A percentile compares a stretch with the other conserved stretches of the same genome.
Conservation (phyloP, 305 asterid species). For the Fraxinus nigra region DNA sequence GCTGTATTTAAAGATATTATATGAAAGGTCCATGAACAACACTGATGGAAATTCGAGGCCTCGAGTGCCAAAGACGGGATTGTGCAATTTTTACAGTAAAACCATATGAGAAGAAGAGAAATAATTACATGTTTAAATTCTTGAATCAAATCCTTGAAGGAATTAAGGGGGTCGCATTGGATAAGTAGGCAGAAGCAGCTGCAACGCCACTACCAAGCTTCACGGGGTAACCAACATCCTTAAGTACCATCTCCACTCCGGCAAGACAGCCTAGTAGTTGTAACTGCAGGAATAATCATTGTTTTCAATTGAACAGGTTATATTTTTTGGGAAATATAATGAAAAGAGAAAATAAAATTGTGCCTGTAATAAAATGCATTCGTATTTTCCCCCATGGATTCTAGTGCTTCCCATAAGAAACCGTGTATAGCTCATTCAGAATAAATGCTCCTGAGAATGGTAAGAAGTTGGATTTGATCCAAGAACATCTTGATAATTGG, state of each 20-base stretch:
- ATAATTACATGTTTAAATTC: constrained; percentile 17
- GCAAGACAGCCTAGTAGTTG: constrained; percentile 98
- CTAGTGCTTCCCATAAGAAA: background rate
- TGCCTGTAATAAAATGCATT: background rate
- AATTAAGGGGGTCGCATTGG: constrained; percentile 82
- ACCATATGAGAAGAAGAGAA: constrained; percentile 18
- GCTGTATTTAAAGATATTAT: constrained; percentile 7
- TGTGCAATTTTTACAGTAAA: constrained; percentile 53
- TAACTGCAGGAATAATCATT: constrained; percentile 39
- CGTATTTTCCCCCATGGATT: background rate
- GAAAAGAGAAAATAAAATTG: background rate
- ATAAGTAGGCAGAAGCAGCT: constrained; percentile 87
- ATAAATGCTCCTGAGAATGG: background rate
- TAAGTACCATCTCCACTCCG: constrained; percentile 98
- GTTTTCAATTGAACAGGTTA: background rate
- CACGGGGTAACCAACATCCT: constrained; percentile 86
- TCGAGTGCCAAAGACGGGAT: constrained; percentile 23
- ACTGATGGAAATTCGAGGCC: constrained; percentile 30
- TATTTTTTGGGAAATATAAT: background rate
- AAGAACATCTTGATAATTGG: background rate
- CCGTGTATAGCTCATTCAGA: constrained; percentile 36
- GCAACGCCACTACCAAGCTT: constrained; percentile 91
- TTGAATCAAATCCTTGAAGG: constrained; percentile 81
- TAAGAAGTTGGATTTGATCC: background rate
- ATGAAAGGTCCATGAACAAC: constrained; percentile 32